Conservation (phyloP, 1,284 basidiomycete genomes). For the Austroboletus olivaceoglutinosus region DNA sequence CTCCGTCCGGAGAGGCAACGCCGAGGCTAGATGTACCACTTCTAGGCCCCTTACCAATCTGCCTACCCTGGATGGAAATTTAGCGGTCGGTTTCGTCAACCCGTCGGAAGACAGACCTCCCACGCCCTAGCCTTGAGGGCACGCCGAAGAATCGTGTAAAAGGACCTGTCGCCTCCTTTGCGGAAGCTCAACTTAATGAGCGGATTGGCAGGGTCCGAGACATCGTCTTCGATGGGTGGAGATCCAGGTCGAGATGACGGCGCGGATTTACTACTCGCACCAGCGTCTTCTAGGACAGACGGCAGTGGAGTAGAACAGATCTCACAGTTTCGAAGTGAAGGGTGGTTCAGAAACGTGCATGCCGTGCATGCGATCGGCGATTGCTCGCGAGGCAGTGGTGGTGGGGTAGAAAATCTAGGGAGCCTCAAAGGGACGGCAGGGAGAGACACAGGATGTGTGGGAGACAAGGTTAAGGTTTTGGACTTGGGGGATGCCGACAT, state of each 20-base stretch:
- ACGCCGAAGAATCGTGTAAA: conserved; percentile 79
- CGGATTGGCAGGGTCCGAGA: conserved; percentile 36
- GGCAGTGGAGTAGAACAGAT: conserved; percentile 78
- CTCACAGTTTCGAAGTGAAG: conserved; percentile 76
- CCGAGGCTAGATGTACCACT: conserved; percentile 27
- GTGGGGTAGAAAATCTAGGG: conserved; percentile 18
- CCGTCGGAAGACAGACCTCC: conserved; percentile 52
- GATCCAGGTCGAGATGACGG: conserved; percentile 58
- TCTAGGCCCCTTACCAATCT: conserved; percentile 24
- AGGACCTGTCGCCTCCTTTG: conserved; percentile 83
- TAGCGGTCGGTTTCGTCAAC: conserved; percentile 1
- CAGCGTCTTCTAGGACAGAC: conserved; percentile 25
- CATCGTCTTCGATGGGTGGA: conserved; percentile 41
- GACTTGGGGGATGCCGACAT: conserved; percentile 32
- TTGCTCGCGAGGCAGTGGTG: conserved; percentile 10
- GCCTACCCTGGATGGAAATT: conserved; percentile 21
- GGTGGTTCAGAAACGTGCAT: conserved; percentile 93
- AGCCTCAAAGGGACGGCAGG: conserved; percentile 26
- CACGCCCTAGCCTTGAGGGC: conserved; percentile 79
- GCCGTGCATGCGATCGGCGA: conserved; percentile 65
- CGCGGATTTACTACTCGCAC: conserved; percentile 50
- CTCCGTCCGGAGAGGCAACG: conserved; percentile 14
- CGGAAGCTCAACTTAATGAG: conserved; percentile 82
- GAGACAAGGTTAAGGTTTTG: conserved; percentile 35
- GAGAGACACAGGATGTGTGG: conserved; percentile 35